phyloP scores from a whole-genome alignment of 2,329 filamentous ascomycete species.

The Calonectria pseudoturangicola region DNA sequence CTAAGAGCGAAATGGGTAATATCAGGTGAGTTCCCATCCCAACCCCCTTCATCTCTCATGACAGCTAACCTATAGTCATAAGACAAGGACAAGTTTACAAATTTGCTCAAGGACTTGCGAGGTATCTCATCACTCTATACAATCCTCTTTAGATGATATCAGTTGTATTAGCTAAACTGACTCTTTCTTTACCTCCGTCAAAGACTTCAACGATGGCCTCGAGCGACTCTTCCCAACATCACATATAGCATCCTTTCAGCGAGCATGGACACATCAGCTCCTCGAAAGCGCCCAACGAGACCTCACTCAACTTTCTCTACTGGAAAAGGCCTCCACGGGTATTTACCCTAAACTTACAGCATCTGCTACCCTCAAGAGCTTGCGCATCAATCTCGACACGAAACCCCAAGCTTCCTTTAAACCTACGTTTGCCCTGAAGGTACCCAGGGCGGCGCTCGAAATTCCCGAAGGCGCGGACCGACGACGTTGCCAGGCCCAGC shows the following conservation, averaged over 20 bases:
- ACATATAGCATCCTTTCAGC: conserved; percentile 64
- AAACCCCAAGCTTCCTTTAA: conserved; percentile 63
- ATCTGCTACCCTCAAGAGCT: conserved; percentile 66
- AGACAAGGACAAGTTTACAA: conserved; percentile 68
- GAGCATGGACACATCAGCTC: conserved; percentile 68
- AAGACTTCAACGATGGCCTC: conserved; percentile 69
- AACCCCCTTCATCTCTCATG: background rate
- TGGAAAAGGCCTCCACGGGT: conserved; percentile 64
- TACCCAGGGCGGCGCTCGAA: conserved; percentile 58
- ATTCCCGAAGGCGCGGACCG: conserved; percentile 41
- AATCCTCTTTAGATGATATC: background rate
- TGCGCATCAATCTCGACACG: conserved; percentile 68
- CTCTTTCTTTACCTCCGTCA: background rate
- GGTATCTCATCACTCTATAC: conserved; percentile 48
- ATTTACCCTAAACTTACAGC: conserved; percentile 65
- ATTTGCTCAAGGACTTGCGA: conserved; percentile 64
- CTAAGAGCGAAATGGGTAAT: conserved; percentile 67
- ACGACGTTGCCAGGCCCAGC: conserved; percentile 58
- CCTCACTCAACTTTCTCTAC: conserved; percentile 63
- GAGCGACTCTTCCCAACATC: conserved; percentile 67
- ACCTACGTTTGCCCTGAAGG: conserved; percentile 65
- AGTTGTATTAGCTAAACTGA: conserved; percentile 26
- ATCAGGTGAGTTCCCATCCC: conserved; percentile 55
- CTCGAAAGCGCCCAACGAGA: conserved; percentile 67
- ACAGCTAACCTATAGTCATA: conserved; percentile 31